phyloP scores from a whole-genome alignment of 495 filamentous ascomycete genomes.

The Aspergillus coremiiformis region DNA sequence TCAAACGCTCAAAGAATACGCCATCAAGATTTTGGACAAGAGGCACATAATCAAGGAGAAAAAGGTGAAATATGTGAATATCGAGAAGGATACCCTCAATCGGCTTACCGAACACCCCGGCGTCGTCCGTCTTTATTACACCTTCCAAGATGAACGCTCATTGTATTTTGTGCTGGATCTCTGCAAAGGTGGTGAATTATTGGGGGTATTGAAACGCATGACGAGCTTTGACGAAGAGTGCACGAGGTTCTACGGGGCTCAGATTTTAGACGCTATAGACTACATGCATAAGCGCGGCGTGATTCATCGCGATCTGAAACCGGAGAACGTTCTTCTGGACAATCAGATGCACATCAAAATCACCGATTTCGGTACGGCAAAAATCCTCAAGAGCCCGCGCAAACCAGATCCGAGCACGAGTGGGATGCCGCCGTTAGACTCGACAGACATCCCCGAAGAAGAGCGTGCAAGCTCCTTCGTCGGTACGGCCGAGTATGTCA shows the following conservation, averaged over 20 bases:
- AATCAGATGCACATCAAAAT: constrained; percentile 97
- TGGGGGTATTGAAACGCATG: constrained; percentile 89
- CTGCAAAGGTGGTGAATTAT: constrained; percentile 83
- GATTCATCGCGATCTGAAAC: constrained; percentile 95
- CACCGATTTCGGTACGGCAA: constrained; percentile 97
- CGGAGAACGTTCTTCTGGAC: constrained; percentile 93
- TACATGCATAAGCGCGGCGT: constrained; percentile 97
- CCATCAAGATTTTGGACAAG: constrained; percentile 98
- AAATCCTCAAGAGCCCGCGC: constrained; percentile 68
- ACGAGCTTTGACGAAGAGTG: constrained; percentile 94
- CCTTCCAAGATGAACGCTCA: constrained; percentile 93
- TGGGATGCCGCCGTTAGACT: constrained; percentile 42
- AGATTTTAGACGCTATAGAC: constrained; percentile 93
- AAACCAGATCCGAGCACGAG: constrained; percentile 39
- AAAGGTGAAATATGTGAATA: constrained; percentile 99
- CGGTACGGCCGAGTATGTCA: constrained; percentile 97
- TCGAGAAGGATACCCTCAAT: constrained; percentile 97
- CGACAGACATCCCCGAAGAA: constrained; percentile 52
- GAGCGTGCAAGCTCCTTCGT: constrained; percentile 90
- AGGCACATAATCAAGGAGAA: constrained; percentile 99
- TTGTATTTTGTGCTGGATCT: constrained; percentile 96
- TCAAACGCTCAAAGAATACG: constrained; percentile 92
- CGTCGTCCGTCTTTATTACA: constrained; percentile 96
- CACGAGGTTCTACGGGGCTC: constrained; percentile 86
- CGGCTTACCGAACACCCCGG: constrained; percentile 93